Evolutionary conservation across 805 yeast species (phyloP).

Genomic region (Schizosaccharomyces cryophilus): DNA sequence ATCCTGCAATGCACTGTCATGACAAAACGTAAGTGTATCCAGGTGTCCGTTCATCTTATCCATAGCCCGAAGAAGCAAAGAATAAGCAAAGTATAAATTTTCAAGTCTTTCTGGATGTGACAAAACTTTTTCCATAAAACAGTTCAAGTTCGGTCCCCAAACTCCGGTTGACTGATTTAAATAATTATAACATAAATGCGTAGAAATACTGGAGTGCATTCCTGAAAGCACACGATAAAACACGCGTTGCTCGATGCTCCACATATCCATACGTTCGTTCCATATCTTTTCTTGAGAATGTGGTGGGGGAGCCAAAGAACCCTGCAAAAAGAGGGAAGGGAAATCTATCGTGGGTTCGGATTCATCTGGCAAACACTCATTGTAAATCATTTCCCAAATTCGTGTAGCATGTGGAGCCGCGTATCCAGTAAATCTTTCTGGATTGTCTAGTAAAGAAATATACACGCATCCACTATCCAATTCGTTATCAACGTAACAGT

Average conservation of each 20-base stretch:
- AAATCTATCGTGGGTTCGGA: slow-evolving; percentile 6
- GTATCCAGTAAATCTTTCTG: slow-evolving; percentile 91
- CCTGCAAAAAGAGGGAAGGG: slow-evolving; percentile 1
- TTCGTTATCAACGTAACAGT: slow-evolving; percentile 5
- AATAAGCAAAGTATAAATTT: slow-evolving; percentile 79
- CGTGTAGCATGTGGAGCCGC: slow-evolving; percentile 77
- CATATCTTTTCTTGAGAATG: neutral
- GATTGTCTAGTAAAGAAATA: slow-evolving; percentile 68
- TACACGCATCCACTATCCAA: slow-evolving; percentile 25
- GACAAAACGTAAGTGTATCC: slow-evolving; percentile 27
- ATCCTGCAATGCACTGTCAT: slow-evolving; percentile 12
- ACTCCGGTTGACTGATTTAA: slow-evolving; percentile 44
- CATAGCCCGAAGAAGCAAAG: slow-evolving; percentile 59
- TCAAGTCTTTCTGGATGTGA: slow-evolving; percentile 67
- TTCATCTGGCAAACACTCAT: slow-evolving; percentile 60
- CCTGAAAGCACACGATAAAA: slow-evolving; percentile 77
- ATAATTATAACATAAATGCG: slow-evolving; percentile 72
- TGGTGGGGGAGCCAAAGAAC: neutral
- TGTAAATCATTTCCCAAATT: slow-evolving; percentile 81
- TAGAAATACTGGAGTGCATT: slow-evolving; percentile 83
- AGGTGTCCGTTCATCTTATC: slow-evolving; percentile 36
- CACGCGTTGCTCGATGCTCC: slow-evolving; percentile 65
- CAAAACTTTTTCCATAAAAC: slow-evolving; percentile 79
- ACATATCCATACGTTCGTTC: slow-evolving; percentile 10
- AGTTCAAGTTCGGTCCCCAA: slow-evolving; percentile 61